Conservation (phyloP, 345 rosid genomes). For the Gossypium sturtianum region DNA sequence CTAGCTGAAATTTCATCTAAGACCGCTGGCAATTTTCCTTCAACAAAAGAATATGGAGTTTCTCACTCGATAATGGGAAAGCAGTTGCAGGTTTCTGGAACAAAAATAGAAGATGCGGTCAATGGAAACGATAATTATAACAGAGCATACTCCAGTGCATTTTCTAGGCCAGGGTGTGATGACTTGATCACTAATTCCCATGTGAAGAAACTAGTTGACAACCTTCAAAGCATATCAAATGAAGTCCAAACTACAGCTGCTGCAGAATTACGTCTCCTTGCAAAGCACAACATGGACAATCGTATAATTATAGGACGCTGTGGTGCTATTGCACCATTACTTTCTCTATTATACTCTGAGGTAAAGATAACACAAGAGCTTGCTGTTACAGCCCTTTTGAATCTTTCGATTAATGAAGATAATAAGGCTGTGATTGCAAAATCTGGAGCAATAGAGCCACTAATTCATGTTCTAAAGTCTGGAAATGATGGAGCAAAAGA, state of each 20-base stretch:
- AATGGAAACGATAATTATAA: constrained; percentile 24
- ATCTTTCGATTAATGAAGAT: constrained; percentile 75
- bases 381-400: constrained; percentile 80
- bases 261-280: constrained; percentile 73
- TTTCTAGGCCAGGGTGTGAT: constrained; percentile 36
- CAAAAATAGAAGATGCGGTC: constrained; percentile 28
- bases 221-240: constrained; percentile 51
- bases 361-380: constrained; percentile 75
- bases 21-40: constrained; percentile 22
- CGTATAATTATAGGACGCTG: constrained; percentile 57
- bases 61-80: constrained; percentile 34
- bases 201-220: constrained; percentile 54
- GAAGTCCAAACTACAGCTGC: constrained; percentile 60
- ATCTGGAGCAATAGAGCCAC: constrained; percentile 70
- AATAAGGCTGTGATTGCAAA: constrained; percentile 71
- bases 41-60: constrained; percentile 36
- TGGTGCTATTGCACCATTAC: constrained; percentile 64
- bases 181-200: constrained; percentile 41
- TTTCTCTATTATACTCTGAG: constrained; percentile 63
- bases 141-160: constrained; percentile 23
- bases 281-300: constrained; percentile 64
- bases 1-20: constrained; percentile 28
- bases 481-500: constrained; percentile 84
- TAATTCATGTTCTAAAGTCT: constrained; percentile 62
- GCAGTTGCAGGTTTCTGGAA: constrained; percentile 26